Percentiles rank a stretch among this genome's conserved stretches.
Evolutionary conservation across 2,329 filamentous ascomycete genomes (phyloP).

Genomic region (Ceratocystis variospora): DNA sequence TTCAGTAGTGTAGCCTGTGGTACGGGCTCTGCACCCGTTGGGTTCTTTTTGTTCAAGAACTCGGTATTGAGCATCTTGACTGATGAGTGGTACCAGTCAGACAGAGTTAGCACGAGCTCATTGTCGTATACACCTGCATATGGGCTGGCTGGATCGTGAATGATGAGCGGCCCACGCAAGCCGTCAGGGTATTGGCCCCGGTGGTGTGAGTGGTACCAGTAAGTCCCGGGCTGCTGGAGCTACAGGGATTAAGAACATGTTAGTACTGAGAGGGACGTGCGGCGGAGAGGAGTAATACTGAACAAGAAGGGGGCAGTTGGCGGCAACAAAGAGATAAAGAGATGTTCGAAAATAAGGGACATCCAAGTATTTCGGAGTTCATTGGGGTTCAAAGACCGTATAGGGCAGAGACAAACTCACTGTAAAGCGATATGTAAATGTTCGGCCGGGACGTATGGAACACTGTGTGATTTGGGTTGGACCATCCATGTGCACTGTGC

Average conservation of each 20-base stretch:
- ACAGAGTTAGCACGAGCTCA: slow-evolving; percentile 50
- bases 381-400: no score
- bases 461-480: slow-evolving; percentile 54
- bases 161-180: slow-evolving; percentile 47
- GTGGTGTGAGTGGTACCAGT: slow-evolving; percentile 66
- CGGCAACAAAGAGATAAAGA: no score
- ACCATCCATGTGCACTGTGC: slow-evolving; percentile 58
- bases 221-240: slow-evolving; percentile 51
- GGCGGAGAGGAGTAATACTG: not conserved
- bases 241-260: not conserved
- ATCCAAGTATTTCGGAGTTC: no score
- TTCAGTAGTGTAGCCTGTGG: slow-evolving; percentile 58
- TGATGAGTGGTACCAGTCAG: slow-evolving; percentile 56
- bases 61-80: slow-evolving; percentile 33
- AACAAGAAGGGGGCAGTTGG: no score
- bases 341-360: no score
- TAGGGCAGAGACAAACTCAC: slow-evolving; percentile 27
- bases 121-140: slow-evolving; percentile 45
- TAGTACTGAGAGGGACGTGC: not conserved
- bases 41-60: slow-evolving; percentile 42
- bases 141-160: slow-evolving; percentile 49
- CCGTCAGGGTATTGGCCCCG: slow-evolving; percentile 58
- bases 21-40: slow-evolving; percentile 48
- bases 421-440: slow-evolving; percentile 56
- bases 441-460: slow-evolving; percentile 47